These are phyloP conservation scores for Penicillium parvum DNA, from an alignment of 495 filamentous ascomycete species.

Conservation along the genomic window DNA sequence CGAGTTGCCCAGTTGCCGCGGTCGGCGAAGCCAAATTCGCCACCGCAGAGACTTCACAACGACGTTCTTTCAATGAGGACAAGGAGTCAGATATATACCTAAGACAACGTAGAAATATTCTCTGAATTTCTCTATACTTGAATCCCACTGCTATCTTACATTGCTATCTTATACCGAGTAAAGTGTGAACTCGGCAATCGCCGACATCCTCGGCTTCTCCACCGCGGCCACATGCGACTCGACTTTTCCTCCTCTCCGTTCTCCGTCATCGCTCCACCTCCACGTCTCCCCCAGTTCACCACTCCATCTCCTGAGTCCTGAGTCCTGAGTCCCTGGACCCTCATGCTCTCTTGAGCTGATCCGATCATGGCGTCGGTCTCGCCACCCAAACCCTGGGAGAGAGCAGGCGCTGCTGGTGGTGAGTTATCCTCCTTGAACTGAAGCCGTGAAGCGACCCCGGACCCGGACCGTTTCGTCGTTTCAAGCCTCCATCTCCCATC, in stretches of 20 bases:
- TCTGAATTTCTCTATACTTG: no score
- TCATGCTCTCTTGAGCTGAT: no score
- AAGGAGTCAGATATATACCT: neutral
- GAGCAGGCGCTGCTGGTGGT: slow-evolving; percentile 59
- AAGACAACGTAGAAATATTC: neutral
- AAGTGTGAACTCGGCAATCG: slow-evolving; percentile 13
- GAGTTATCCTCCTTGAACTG: slow-evolving; percentile 26
- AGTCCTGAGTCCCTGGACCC: slow-evolving; percentile 34
- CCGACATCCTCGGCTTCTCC: slow-evolving; percentile 32
- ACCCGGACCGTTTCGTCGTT: slow-evolving; percentile 4
- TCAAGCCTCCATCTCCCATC: slow-evolving; percentile 6
- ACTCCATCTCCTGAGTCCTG: slow-evolving; percentile 5
- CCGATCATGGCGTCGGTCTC: slow-evolving; percentile 57
- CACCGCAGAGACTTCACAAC: slow-evolving; percentile 17
- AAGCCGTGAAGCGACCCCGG: neutral
- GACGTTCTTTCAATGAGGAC: neutral
- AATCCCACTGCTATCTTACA: no score
- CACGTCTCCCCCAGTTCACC: slow-evolving; percentile 7
- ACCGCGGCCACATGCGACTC: slow-evolving; percentile 27
- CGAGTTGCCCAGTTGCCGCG: no score
- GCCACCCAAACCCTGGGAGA: slow-evolving; percentile 96
- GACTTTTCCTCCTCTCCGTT: slow-evolving; percentile 13
- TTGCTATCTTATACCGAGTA: no score
- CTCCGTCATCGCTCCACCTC: slow-evolving; percentile 15
- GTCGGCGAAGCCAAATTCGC: slow-evolving; percentile 13